phyloP scores from a whole-genome alignment of 2,329 filamentous ascomycete species.

The Domatiomyces globalis region DNA sequence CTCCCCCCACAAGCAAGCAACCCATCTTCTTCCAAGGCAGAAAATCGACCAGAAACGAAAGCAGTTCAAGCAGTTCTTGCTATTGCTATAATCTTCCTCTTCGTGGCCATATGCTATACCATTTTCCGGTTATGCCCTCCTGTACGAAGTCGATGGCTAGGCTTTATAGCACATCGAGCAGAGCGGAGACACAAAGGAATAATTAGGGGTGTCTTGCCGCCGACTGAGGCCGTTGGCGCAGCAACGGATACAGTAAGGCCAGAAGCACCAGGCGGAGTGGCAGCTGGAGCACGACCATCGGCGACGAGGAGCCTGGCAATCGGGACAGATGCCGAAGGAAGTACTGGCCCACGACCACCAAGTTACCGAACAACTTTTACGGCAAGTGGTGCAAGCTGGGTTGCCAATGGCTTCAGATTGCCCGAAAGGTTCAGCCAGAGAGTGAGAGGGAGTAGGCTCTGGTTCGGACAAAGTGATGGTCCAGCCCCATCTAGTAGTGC shows the following conservation, averaged over 20 bases:
- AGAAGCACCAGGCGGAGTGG: background rate
- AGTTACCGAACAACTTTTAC: background rate
- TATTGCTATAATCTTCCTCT: background rate
- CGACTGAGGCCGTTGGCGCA: background rate
- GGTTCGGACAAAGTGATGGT: background rate
- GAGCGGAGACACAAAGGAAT: background rate
- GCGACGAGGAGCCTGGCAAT: background rate
- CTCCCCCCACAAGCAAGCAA: background rate
- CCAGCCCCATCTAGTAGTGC: background rate
- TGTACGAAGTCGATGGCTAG: background rate
- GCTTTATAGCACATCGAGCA: background rate
- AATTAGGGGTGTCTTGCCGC: background rate
- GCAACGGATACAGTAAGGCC: background rate
- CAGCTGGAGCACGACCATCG: no score
- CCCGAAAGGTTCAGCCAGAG: background rate
- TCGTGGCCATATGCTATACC: background rate
- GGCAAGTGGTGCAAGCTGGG: background rate
- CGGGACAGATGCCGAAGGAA: background rate
- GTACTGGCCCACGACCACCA: background rate
- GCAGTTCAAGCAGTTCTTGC: background rate
- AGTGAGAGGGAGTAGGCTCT: background rate
- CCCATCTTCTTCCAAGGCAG: background rate
- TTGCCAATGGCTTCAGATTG: background rate
- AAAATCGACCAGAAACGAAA: background rate
- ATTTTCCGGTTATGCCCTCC: background rate